Conservation (phyloP, 768 basidiomycete species). For the Tulasnella sp. region DNA sequence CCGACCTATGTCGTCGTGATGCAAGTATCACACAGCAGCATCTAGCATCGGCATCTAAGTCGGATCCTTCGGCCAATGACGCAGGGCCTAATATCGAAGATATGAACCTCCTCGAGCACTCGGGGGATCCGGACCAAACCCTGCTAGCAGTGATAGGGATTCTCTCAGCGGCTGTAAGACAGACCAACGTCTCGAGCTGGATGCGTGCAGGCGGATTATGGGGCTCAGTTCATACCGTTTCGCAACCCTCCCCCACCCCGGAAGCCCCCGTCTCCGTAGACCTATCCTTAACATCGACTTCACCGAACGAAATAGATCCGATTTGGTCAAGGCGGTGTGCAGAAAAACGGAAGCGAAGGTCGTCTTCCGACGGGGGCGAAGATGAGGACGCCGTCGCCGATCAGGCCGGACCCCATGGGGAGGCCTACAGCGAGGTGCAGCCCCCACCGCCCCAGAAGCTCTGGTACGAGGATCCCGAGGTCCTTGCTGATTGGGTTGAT, state of each 20-base stretch:
- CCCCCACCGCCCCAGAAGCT: too few relatives aligned
- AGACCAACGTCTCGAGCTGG: conserved; percentile 16
- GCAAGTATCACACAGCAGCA: neutral
- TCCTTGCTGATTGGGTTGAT: neutral
- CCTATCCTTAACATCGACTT: neutral
- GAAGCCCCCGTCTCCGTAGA: too few relatives aligned
- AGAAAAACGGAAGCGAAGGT: neutral
- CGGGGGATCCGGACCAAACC: neutral
- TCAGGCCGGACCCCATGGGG: neutral
- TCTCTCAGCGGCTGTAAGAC: conserved; percentile 7
- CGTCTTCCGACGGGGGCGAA: neutral
- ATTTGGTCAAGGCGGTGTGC: neutral
- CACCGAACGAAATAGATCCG: neutral
- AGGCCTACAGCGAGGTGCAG: neutral
- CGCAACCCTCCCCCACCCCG: neutral
- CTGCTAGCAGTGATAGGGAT: conserved; percentile 18
- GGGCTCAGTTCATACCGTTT: neutral
- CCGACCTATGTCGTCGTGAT: neutral
- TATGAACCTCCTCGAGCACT: neutral
- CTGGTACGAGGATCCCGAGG: conserved; percentile 2
- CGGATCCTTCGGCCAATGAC: too few relatives aligned
- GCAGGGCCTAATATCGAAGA: neutral
- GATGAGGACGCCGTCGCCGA: neutral
- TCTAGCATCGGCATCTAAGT: too few relatives aligned
- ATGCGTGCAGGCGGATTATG: conserved; percentile 14